Conservation (phyloP, 2,329 filamentous ascomycete genomes). For the Cladophialophora carrionii region DNA sequence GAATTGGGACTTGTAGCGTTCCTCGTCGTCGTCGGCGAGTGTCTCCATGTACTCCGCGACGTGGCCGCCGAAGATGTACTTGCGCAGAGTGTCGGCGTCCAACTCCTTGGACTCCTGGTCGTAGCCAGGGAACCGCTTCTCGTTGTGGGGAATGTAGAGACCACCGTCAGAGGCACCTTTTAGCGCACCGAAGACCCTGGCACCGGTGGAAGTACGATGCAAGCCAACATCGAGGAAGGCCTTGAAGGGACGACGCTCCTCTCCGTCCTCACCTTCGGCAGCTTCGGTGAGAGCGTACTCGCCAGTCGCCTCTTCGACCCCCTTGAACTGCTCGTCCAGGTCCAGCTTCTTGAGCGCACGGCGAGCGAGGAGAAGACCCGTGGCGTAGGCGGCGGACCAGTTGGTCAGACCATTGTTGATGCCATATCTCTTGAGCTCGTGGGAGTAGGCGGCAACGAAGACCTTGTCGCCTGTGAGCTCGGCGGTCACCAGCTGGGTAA, state of each 20-base stretch:
- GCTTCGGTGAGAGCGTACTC: slow-evolving; percentile 97
- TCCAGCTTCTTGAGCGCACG: slow-evolving; percentile 96
- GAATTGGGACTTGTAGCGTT: slow-evolving; percentile 99
- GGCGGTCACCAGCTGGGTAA: slow-evolving; percentile 94
- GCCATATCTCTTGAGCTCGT: slow-evolving; percentile 97
- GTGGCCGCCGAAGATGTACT: slow-evolving; percentile 99
- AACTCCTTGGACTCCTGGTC: slow-evolving; percentile 98
- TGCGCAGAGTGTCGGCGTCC: slow-evolving; percentile 93
- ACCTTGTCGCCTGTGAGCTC: slow-evolving; percentile 99
- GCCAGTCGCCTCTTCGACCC: slow-evolving; percentile 95
- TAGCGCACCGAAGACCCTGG: slow-evolving; percentile 98
- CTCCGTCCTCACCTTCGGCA: slow-evolving; percentile 83
- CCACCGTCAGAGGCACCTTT: slow-evolving; percentile 99
- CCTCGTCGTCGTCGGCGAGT: slow-evolving; percentile 98
- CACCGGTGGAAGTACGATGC: slow-evolving; percentile 94
- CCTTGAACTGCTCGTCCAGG: slow-evolving; percentile 86
- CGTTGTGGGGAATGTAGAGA: slow-evolving; percentile 94
- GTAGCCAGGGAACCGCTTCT: slow-evolving; percentile 99
- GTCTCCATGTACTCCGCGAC: slow-evolving; percentile 99
- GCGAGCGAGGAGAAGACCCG: slow-evolving; percentile 94
- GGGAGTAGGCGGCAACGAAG: slow-evolving; percentile 86
- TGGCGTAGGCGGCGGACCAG: slow-evolving; percentile 97
- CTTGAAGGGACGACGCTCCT: slow-evolving; percentile 97
- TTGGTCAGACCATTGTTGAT: slow-evolving; percentile 99
- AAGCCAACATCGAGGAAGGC: slow-evolving; percentile 98